These are phyloP conservation scores for Xylaria sp. DNA, from an alignment of 2,329 filamentous ascomycete genomes.

Conservation along the genomic window DNA sequence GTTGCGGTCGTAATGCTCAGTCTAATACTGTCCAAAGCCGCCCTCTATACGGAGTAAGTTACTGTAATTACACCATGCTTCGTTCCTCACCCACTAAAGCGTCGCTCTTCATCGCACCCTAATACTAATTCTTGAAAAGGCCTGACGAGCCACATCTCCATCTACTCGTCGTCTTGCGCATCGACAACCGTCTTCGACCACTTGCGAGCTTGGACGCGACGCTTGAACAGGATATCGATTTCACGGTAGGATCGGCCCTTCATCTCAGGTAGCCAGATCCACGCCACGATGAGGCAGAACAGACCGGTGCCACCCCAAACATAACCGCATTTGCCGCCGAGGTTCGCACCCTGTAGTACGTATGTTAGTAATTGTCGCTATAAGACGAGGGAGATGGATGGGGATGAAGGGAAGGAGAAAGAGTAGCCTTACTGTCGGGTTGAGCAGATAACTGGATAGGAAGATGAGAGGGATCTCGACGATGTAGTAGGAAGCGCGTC, in stretches of 20 bases:
- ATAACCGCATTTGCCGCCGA: constrained; percentile 68
- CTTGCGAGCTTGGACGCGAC: constrained; percentile 64
- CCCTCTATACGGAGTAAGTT: neutral
- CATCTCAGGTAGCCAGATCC: constrained; percentile 65
- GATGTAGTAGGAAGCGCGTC: constrained; percentile 72
- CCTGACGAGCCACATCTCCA: neutral
- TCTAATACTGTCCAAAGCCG: neutral
- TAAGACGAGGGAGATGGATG: neutral
- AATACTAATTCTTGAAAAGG: neutral
- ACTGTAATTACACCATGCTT: constrained; percentile 2
- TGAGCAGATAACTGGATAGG: constrained; percentile 70
- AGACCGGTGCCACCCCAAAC: constrained; percentile 69
- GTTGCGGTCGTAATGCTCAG: neutral
- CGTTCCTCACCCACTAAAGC: neutral
- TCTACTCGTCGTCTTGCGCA: constrained; percentile 69
- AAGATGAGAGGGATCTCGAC: constrained; percentile 75
- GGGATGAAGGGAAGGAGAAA: neutral
- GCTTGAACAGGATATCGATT: constrained; percentile 70
- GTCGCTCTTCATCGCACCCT: neutral
- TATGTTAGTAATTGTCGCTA: constrained; percentile 19
- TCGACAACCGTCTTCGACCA: constrained; percentile 67
- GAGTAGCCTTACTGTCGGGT: constrained; percentile 53
- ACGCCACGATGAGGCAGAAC: constrained; percentile 63
- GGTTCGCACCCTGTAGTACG: constrained; percentile 50
- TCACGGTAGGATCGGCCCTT: constrained; percentile 69